phyloP scores from a whole-genome alignment of 441 rosid species.

The Adansonia rubrostipa region DNA sequence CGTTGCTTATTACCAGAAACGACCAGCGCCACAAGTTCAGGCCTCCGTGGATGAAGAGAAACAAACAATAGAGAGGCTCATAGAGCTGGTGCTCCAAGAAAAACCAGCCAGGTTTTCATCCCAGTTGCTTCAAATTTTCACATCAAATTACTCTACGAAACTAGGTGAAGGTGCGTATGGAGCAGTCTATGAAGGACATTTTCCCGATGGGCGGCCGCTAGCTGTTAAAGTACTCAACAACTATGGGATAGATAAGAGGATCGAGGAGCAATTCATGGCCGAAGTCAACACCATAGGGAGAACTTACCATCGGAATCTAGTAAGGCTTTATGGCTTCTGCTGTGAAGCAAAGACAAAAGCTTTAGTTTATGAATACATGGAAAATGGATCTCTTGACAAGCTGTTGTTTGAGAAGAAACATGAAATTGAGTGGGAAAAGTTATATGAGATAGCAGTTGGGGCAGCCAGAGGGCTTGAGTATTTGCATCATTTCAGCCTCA shows the following conservation, averaged over 20 bases:
- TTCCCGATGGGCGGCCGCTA: conserved; percentile 21
- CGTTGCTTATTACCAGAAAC: neutral
- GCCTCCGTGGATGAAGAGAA: neutral
- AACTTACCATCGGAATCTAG: conserved; percentile 31
- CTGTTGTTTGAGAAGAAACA: conserved; percentile 6
- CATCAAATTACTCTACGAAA: conserved; percentile 25
- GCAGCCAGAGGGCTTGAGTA: conserved; percentile 22
- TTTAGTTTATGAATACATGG: conserved; percentile 22
- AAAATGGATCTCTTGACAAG: conserved; percentile 22
- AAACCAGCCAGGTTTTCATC: conserved; percentile 34
- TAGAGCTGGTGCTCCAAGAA: conserved; percentile 17
- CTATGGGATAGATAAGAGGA: neutral
- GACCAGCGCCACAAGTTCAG: neutral
- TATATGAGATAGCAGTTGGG: conserved; percentile 22
- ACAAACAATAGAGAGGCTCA: conserved; percentile 28
- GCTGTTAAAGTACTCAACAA: conserved; percentile 32
- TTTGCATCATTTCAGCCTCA: conserved; percentile 34
- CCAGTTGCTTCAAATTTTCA: conserved; percentile 21
- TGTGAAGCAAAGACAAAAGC: conserved; percentile 25
- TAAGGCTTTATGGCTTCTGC: conserved; percentile 37
- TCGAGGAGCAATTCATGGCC: conserved; percentile 28
- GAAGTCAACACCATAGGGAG: conserved; percentile 34
- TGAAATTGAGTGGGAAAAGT: conserved; percentile 17
- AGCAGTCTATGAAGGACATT: conserved; percentile 29
- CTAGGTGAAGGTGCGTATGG: conserved; percentile 35